phyloP scores from a whole-genome alignment of 768 basidiomycete genomes.

The Suillus cothurnatus region DNA sequence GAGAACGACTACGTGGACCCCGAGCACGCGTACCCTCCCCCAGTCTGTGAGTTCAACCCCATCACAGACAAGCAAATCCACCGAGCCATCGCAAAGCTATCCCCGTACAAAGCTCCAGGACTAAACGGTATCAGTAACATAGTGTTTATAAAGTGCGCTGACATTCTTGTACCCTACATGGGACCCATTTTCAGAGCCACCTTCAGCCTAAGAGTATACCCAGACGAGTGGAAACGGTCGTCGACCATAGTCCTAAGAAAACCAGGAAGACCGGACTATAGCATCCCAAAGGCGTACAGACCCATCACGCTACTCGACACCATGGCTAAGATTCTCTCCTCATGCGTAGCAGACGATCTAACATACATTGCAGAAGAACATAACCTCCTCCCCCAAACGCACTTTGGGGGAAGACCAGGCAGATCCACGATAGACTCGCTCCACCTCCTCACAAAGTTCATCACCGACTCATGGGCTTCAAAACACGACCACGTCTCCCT shows the following conservation, averaged over 20 bases:
- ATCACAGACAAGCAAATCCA: not conserved
- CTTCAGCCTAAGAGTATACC: slow-evolving; percentile 15
- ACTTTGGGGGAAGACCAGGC: slow-evolving; percentile 29
- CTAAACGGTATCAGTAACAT: slow-evolving; percentile 30
- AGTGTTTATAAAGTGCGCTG: slow-evolving; percentile 14
- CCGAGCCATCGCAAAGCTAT: accelerated
- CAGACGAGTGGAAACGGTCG: slow-evolving; percentile 22
- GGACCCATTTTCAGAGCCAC: slow-evolving; percentile 16
- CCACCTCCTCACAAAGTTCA: slow-evolving; percentile 21
- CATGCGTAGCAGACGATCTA: slow-evolving; percentile 28
- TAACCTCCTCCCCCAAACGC: slow-evolving; percentile 33
- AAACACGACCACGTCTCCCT: too few relatives aligned
- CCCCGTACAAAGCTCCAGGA: slow-evolving; percentile 4
- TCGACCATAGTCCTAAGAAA: slow-evolving; percentile 37
- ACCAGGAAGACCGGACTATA: slow-evolving; percentile 38
- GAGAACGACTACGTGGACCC: not conserved
- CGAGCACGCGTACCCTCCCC: not conserved
- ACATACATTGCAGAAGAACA: slow-evolving; percentile 29
- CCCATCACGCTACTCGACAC: slow-evolving; percentile 41
- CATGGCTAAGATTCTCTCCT: slow-evolving; percentile 31
- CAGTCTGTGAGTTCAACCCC: not conserved
- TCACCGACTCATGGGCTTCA: slow-evolving; percentile 25
- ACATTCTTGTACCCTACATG: slow-evolving; percentile 15
- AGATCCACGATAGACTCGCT: slow-evolving; percentile 27
- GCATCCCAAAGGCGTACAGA: slow-evolving; percentile 34